Conservation (phyloP, 495 filamentous ascomycete species). For the Jackrogersella multiformis region DNA sequence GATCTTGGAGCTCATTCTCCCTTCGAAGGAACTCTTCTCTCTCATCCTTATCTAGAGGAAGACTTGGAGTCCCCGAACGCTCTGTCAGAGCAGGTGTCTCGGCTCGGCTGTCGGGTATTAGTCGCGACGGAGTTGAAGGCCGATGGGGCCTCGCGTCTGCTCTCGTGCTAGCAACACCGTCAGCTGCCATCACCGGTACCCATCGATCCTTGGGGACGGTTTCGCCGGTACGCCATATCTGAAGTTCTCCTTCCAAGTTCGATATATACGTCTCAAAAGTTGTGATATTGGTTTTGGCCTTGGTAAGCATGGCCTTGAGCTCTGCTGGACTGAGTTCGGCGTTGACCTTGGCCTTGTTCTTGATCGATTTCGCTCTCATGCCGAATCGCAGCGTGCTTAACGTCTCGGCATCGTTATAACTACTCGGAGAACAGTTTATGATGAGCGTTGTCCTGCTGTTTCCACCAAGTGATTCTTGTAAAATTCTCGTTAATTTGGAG, state of each 20-base stretch:
- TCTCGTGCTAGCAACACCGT: conserved; percentile 65
- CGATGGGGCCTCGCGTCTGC: conserved; percentile 67
- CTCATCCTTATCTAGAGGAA: conserved; percentile 94
- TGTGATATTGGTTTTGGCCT: conserved; percentile 88
- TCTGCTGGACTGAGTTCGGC: conserved; percentile 95
- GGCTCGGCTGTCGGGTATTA: conserved; percentile 80
- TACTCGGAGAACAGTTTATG: conserved; percentile 97
- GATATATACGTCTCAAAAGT: conserved; percentile 87
- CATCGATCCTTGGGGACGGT: conserved; percentile 83
- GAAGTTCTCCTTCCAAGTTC: conserved; percentile 85
- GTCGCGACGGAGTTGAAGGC: conserved; percentile 84
- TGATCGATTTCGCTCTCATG: conserved; percentile 96
- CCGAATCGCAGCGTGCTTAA: conserved; percentile 93
- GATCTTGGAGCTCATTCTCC: conserved; percentile 97
- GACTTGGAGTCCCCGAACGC: conserved; percentile 83
- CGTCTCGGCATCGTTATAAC: conserved; percentile 97
- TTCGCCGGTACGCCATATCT: conserved; percentile 87
- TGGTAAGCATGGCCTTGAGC: conserved; percentile 88
- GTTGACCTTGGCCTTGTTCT: conserved; percentile 99
- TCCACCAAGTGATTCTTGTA: conserved; percentile 95
- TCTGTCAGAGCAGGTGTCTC: conserved; percentile 74
- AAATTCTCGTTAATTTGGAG: conserved; percentile 95
- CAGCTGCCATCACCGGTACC: conserved; percentile 67
- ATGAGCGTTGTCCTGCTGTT: conserved; percentile 97
- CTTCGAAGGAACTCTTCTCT: conserved; percentile 93